Percentiles rank a stretch among this genome's conserved stretches.
Evolutionary conservation across 116 monocot genomes (phyloP).

Genomic region (Trichopus zeylanicus): DNA sequence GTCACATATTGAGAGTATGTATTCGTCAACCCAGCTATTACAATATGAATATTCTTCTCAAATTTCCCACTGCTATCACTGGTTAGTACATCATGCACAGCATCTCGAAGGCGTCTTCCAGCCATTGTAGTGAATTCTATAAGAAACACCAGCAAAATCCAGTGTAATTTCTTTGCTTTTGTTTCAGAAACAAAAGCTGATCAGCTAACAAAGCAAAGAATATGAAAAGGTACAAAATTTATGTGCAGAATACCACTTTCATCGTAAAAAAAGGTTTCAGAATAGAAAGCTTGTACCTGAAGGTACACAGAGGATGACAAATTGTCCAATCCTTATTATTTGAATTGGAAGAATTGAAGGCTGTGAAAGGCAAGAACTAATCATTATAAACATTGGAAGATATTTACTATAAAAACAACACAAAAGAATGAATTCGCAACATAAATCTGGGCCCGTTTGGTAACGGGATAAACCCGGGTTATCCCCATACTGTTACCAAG

Average conservation of each 20-base stretch:
- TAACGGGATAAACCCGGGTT: too few relatives aligned
- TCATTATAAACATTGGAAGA: not conserved
- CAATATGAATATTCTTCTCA: constrained; percentile 45
- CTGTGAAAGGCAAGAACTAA: constrained; percentile 28
- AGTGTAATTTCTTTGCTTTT: too few relatives aligned
- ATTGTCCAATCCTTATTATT: constrained; percentile 71
- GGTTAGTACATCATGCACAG: constrained; percentile 60
- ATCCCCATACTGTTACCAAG: too few relatives aligned
- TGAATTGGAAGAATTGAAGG: constrained; percentile 95
- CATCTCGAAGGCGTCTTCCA: constrained; percentile 87
- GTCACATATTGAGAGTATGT: constrained; percentile 90
- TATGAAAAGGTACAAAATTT: not conserved
- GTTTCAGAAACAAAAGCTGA: too few relatives aligned
- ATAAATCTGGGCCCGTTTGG: too few relatives aligned
- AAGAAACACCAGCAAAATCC: not conserved
- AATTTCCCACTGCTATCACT: constrained; percentile 43
- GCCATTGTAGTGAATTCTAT: constrained; percentile 98
- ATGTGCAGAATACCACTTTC: not conserved
- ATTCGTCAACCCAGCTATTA: constrained; percentile 84
- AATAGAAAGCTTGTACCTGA: constrained; percentile 49
- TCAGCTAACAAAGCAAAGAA: not conserved
- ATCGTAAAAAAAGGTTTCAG: not conserved
- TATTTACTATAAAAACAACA: not conserved
- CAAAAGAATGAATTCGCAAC: too few relatives aligned
- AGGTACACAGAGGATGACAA: constrained; percentile 89